A percentile compares a stretch with the other conserved stretches of the same genome.
Evolutionary conservation across 352 stramenopile genomes (phyloP).

Genomic region (Pythium brachiatum): DNA sequence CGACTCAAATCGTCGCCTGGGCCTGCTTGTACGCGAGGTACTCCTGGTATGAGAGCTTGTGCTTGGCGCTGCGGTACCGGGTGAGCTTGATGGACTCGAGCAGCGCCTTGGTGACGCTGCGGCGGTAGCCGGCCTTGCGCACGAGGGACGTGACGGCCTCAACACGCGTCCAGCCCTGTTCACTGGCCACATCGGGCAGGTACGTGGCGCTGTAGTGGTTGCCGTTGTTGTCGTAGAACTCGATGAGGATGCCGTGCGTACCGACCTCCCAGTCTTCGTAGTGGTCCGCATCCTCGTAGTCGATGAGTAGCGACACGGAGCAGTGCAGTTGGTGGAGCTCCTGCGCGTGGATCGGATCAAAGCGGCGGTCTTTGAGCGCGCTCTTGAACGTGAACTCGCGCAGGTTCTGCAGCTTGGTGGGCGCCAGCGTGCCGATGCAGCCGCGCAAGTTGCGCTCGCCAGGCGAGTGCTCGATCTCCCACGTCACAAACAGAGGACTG

Average conservation of each 20-base stretch:
- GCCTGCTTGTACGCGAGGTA: conserved; percentile 65
- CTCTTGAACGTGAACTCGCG: conserved; percentile 85
- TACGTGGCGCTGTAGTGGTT: conserved; percentile 72
- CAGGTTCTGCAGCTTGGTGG: conserved; percentile 61
- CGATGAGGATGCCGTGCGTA: conserved; percentile 79
- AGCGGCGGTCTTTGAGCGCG: conserved; percentile 70
- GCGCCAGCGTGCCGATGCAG: conserved; percentile 76
- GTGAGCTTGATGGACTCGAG: conserved; percentile 68
- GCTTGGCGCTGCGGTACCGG: conserved; percentile 78
- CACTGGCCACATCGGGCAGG: conserved; percentile 68
- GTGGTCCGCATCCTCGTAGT: conserved; percentile 72
- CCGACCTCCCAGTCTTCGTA: conserved; percentile 85
- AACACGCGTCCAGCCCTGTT: conserved; percentile 70
- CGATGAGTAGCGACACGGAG: conserved; percentile 79
- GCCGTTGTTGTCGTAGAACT: conserved; percentile 55
- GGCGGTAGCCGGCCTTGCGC: conserved; percentile 73
- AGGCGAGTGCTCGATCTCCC: conserved; percentile 63
- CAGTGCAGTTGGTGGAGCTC: conserved; percentile 68
- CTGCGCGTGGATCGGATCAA: conserved; percentile 66
- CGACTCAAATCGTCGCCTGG: background rate
- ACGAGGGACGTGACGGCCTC: conserved; percentile 79
- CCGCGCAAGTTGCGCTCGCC: conserved; percentile 51
- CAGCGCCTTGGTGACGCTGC: conserved; percentile 48
- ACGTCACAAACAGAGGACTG: conserved; percentile 83
- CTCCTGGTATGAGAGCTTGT: conserved; percentile 79